Conservation (phyloP, 1,284 basidiomycete genomes). For the Moesziomyces sp. region DNA sequence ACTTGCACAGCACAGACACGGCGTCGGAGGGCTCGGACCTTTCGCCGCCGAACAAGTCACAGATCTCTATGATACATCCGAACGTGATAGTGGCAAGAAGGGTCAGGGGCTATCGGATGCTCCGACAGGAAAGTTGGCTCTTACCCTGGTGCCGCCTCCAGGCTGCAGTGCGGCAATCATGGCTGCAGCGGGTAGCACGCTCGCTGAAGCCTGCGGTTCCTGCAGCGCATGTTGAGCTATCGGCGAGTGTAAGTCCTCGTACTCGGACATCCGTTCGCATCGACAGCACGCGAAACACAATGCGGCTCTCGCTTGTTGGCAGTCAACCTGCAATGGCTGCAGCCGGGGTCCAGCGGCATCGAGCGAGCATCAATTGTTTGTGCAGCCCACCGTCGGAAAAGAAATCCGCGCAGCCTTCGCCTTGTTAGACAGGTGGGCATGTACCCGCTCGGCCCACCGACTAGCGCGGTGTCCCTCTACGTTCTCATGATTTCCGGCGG, state of each 20-base stretch:
- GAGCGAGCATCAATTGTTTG: not conserved
- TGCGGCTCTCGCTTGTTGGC: not conserved
- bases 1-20: no score
- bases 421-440: not conserved
- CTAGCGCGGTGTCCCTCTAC: no score
- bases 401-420: not conserved
- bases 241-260: no score
- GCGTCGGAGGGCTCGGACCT: not conserved
- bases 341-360: no score
- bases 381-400: not conserved
- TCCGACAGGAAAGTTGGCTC: not conserved
- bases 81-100: not conserved
- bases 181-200: no score
- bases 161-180: no score
- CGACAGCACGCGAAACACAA: not conserved
- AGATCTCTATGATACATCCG: not conserved
- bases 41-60: not conserved
- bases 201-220: no score
- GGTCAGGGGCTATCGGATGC: not conserved
- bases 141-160: not conserved
- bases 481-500: not conserved
- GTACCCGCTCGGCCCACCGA: not conserved
- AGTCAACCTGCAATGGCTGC: not conserved
- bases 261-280: no score
- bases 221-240: no score